Base-by-base conservation (phyloP, 2,329 filamentous ascomycete genomes). In the Pseudopyricularia cyperi region DNA sequence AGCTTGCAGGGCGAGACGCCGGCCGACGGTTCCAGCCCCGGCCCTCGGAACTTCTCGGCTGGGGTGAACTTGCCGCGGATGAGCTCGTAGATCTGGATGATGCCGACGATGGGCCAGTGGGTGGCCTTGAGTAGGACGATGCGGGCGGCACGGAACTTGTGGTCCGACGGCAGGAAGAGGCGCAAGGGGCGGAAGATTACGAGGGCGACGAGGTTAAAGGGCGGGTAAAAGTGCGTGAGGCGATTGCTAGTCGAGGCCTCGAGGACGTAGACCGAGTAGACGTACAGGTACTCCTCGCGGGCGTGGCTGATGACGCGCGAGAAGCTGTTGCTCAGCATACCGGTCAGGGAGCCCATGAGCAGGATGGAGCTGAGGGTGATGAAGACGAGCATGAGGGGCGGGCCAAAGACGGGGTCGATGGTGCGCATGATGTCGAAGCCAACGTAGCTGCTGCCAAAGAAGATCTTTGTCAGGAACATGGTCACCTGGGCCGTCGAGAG, bases 311-410 rank as follows among this genome's bases (percentile, higher is more conserved):
- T 82, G 58, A 83, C 75, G 51, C 78, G 74, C 15, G 75, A 78
- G 66, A 89, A 83, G 62, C 80, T 87, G 69, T 88, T 89, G 60
- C 82, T 86, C 53, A 90, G 72, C 69, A 89, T 82, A 72, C 83
- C 84, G 35, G 87, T 89, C 57, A 90, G 69, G 19, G 83, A 87
- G 49, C 87, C 87, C 67, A 88, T 85, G 32, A 93, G 74, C 7
- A 93, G 72, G 59, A 91, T 87, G 53, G 86, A 86, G 44, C 85
- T 88, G 61, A 91, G 71, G 24, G 77, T 85, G 56, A 91, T 78
- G 66, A 91, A 91, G 48, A 89, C 73, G 56, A 89, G 73, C 77
- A 82, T 81, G 52, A 82, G 67, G 5, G 78, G 77, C 26, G 77
- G 79, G 15, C 79, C 75, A 53, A 80, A 80, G 54, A 60, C 52